Base-by-base conservation (phyloP, 202 grass and related monocot genomes). In the Miscanthus sacchariflorus region DNA sequence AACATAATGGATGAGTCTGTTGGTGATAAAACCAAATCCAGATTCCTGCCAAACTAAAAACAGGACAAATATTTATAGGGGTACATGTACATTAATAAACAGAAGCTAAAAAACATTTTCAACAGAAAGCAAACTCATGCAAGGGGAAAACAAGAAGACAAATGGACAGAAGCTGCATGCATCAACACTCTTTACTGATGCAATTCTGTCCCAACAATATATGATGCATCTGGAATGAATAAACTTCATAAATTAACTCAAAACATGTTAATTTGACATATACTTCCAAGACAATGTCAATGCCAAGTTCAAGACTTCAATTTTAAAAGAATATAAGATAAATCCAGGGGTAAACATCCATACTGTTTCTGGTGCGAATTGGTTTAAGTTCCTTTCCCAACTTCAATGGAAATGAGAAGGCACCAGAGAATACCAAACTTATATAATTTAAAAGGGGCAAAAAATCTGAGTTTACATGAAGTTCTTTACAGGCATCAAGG, bases 101-200 rank as follows among this genome's bases (percentile, higher is more conserved):
- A 43, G 19, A 44, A 72, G 39, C 38, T 45, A 73, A 73, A 45
- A 72, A 18, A 5, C 19, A 24, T 44, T 72, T 72, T 44, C 12
- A 21, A 72, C 39, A 44, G 40, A 72, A 72, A 72, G 39, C 39
- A 72, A 71, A 73, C 70, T 45, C 39, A 44, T 44, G 21, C 70
- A 73, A 12, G 10, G 70, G 11, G 12, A 25, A 72, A 61, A 59
- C 4, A 59, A 64, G 36, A 10, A 9, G 6, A 24, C 35, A 27
- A 49, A 8, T 49, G 15, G 23, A 28, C 12, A 0, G 23, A 75
- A 74, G n/a, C 7, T 75, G 43, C 23, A 12, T 27, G 12, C 23
- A 74, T 48, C 72, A 48, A 25, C 23, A 75, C 6, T 28, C 40
- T 6, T 44, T 72, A 73, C 12, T 73, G 11, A 73, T 73, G 39